Evolutionary conservation across 108 stramenopile genomes (phyloP).

Genomic region (Phaeodactylum tricornutum): DNA sequence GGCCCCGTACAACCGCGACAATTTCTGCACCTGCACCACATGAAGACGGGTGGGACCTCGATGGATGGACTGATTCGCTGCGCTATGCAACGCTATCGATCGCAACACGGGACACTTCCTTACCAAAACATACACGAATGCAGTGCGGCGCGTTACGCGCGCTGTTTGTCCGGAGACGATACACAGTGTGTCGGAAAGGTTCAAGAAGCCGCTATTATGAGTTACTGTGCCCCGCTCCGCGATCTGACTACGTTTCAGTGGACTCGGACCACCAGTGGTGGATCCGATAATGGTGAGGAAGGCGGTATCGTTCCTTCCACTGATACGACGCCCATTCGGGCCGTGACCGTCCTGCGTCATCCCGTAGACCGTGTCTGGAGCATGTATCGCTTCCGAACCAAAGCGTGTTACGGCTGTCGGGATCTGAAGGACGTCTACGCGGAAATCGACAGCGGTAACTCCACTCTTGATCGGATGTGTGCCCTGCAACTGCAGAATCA

Average conservation of each 20-base stretch:
- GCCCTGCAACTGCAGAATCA: constrained; percentile 54
- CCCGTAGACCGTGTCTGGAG: constrained; percentile 78
- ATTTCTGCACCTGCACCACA: constrained; percentile 75
- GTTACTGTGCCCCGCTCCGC: constrained; percentile 57
- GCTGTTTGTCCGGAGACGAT: constrained; percentile 11
- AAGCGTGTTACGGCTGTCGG: constrained; percentile 49
- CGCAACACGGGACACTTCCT: constrained; percentile 8
- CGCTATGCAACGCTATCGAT: constrained; percentile 26
- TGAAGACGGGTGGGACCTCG: constrained; percentile 74
- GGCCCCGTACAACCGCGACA: too few relatives aligned
- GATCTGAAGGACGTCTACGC: constrained; percentile 47
- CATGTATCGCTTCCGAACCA: constrained; percentile 64
- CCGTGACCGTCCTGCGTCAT: constrained; percentile 61
- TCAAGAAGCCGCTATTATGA: constrained; percentile 35
- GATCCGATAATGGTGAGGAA: background rate
- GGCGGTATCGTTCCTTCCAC: background rate
- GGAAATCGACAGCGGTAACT: constrained; percentile 26
- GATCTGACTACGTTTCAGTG: constrained; percentile 50
- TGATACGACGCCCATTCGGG: background rate
- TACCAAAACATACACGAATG: constrained; percentile 31
- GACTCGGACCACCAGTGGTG: constrained; percentile 6
- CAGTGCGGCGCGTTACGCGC: constrained; percentile 9
- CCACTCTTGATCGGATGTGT: constrained; percentile 14
- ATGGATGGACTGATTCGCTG: constrained; percentile 45
- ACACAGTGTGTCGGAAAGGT: constrained; percentile 13